These are phyloP conservation scores for Melanopsichium pennsylvanicum DNA, from an alignment of 1,284 basidiomycete species.

Conservation along the genomic window DNA sequence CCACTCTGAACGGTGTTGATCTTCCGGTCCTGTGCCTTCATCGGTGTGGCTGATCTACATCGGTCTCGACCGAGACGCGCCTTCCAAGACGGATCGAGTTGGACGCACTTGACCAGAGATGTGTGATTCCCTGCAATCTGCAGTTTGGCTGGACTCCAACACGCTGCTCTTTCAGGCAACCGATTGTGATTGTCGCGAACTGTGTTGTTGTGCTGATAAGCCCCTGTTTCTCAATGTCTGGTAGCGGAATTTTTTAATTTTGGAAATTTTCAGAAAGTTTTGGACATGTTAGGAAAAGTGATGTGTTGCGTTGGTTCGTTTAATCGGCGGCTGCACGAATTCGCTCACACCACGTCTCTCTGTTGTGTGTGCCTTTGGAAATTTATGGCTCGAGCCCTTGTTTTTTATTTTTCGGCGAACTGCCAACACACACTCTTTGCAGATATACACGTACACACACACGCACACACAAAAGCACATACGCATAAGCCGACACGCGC, in stretches of 20 bases:
- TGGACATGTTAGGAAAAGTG: conserved; percentile 15
- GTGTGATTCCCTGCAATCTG: too few relatives aligned
- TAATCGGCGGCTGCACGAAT: conserved; percentile 15
- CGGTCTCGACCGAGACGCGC: conserved; percentile 27
- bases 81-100: conserved; percentile 7
- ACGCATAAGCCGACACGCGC: too few relatives aligned
- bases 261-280: too few relatives aligned
- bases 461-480: too few relatives aligned
- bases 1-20: conserved; percentile 10
- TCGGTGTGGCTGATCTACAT: conserved; percentile 10
- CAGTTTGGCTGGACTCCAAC: conserved; percentile 4
- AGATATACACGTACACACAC: conserved; percentile 3
- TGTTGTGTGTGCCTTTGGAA: too few relatives aligned
- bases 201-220: background rate
- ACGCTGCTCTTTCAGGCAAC: background rate
- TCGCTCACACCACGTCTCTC: conserved; percentile 2
- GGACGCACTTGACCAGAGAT: too few relatives aligned
- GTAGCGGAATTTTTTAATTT: background rate
- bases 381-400: conserved; percentile 34
- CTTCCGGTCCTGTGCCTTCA: conserved; percentile 1
- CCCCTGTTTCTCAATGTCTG: conserved; percentile 5
- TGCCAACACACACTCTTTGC: conserved; percentile 22
- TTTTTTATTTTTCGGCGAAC: conserved; percentile 18
- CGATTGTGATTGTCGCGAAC: too few relatives aligned
- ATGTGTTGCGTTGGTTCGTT: conserved; percentile 38